These are phyloP conservation scores for Trapa bicornis DNA, from an alignment of 345 rosid species.

Conservation along the genomic window DNA sequence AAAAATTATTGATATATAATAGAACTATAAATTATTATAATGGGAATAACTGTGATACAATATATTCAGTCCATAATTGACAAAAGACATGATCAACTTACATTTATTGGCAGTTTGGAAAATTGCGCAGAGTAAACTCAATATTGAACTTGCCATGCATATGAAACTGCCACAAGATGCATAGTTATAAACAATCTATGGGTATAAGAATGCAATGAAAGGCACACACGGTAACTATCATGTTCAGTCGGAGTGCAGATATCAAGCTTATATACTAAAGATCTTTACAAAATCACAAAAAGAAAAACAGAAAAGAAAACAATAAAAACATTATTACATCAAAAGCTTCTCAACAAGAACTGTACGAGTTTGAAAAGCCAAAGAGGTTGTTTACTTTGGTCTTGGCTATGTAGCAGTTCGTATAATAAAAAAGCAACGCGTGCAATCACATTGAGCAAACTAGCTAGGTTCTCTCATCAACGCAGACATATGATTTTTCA, in stretches of 20 bases:
- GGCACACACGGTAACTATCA: neutral
- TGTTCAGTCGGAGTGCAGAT: too few species aligned
- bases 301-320: too few species aligned
- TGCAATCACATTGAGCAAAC: neutral
- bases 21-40: neutral
- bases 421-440: neutral
- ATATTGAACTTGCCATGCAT: neutral
- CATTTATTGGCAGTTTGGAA: conserved; percentile 2
- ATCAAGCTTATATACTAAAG: neutral
- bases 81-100: neutral
- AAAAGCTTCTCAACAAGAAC: neutral
- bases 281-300: neutral
- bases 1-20: neutral
- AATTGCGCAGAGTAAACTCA: neutral
- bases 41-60: neutral
- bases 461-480: neutral
- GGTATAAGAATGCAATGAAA: neutral
- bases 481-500: neutral
- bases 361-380: neutral
- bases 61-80: neutral
- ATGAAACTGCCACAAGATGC: conserved; percentile 5
- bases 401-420: neutral
- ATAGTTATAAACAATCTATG: neutral
- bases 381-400: neutral
- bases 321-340: too few species aligned